Percentiles rank a stretch among this genome's conserved stretches.
These are phyloP conservation scores for Penicillium cinerascens DNA, from an alignment of 495 filamentous ascomycete species.

Conservation along the genomic window DNA sequence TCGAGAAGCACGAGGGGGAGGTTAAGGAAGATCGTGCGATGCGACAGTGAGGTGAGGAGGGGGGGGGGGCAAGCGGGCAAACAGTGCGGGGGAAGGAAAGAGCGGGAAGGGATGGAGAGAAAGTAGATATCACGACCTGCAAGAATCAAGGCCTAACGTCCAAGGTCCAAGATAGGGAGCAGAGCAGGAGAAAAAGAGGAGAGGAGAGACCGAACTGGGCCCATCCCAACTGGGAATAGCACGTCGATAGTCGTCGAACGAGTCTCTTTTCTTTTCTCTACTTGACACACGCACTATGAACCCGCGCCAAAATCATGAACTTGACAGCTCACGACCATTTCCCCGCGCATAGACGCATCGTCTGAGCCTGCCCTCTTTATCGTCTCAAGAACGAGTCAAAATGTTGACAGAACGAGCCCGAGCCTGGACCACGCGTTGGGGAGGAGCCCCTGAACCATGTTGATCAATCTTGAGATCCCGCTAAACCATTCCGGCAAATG, in stretches of 20 bases:
- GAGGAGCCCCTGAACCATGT: constrained; percentile 8
- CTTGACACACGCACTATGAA: neutral
- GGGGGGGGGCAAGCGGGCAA: neutral
- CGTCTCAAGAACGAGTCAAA: neutral
- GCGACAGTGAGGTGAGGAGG: neutral
- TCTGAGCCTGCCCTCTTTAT: neutral
- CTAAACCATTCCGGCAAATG: neutral
- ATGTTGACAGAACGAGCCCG: neutral
- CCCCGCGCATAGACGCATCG: neutral
- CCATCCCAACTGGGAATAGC: constrained; percentile 18
- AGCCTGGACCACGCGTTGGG: constrained; percentile 5
- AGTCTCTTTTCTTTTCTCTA: neutral
- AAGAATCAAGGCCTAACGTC: neutral
- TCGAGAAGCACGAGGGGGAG: constrained; percentile 12
- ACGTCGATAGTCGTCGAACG: constrained; percentile 2
- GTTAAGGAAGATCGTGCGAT: constrained; percentile 14
- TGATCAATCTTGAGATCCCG: neutral
- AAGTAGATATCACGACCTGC: neutral
- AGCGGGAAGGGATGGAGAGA: constrained; percentile 2
- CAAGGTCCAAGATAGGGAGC: neutral
- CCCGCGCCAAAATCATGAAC: neutral
- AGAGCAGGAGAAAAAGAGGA: constrained; percentile 12
- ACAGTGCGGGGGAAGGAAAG: neutral
- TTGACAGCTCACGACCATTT: neutral
- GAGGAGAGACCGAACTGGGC: neutral